Conservation (phyloP, 768 basidiomycete genomes). For the Termitomyces sp. region DNA sequence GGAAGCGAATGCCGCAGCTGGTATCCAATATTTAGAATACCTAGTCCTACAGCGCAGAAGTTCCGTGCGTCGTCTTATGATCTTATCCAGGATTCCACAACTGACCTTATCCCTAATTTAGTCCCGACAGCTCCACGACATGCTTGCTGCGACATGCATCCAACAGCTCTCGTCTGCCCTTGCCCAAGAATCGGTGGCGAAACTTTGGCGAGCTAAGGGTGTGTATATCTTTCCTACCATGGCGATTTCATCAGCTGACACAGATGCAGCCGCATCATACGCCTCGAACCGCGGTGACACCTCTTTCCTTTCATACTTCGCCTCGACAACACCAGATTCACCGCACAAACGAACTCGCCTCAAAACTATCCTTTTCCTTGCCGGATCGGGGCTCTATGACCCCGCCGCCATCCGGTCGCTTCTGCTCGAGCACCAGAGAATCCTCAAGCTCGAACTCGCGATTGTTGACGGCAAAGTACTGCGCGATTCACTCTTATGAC, state of each 20-base stretch:
- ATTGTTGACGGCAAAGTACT: slow-evolving; percentile 76
- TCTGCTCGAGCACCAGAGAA: slow-evolving; percentile 43
- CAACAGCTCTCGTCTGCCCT: slow-evolving; percentile 50
- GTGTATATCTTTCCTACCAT: no score
- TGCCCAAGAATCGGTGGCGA: slow-evolving; percentile 47
- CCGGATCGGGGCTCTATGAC: slow-evolving; percentile 73
- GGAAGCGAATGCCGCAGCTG: slow-evolving; percentile 56
- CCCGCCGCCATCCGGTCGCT: slow-evolving; percentile 39
- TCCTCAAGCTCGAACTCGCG: slow-evolving; percentile 70
- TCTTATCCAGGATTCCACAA: not conserved
- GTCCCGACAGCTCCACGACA: slow-evolving; percentile 63
- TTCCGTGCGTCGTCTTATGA: slow-evolving; percentile 31
- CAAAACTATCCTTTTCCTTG: slow-evolving; percentile 75
- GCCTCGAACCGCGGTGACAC: slow-evolving; percentile 31
- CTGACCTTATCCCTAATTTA: slow-evolving; percentile 20
- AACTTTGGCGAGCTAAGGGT: slow-evolving; percentile 73
- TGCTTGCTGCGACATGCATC: slow-evolving; percentile 56
- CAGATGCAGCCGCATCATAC: slow-evolving; percentile 33
- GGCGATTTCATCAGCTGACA: not conserved
- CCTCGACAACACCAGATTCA: slow-evolving; percentile 80
- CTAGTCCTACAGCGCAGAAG: slow-evolving; percentile 69
- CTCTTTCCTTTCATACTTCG: slow-evolving; percentile 72
- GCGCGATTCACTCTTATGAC: no score
- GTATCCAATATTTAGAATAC: slow-evolving; percentile 74
- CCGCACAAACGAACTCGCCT: slow-evolving; percentile 69